phyloP scores from a whole-genome alignment of 208 protist species.

The Jaenimonas drosophilae region DNA sequence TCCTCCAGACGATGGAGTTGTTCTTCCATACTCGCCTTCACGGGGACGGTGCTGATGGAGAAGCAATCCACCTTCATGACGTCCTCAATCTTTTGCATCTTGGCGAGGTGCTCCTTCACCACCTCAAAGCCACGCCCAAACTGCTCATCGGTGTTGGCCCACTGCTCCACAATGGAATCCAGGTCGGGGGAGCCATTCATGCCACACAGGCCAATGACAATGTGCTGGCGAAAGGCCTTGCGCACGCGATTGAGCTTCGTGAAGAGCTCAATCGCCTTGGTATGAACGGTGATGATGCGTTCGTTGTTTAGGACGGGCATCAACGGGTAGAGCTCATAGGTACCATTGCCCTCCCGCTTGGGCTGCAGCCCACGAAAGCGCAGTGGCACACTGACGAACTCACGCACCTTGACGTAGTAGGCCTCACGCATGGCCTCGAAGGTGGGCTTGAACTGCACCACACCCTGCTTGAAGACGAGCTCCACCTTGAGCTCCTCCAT shows the following conservation, averaged over 20 bases:
- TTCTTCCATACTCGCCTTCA: slow-evolving; percentile 91
- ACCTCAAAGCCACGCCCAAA: slow-evolving; percentile 84
- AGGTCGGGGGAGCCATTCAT: slow-evolving; percentile 81
- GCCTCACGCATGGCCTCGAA: slow-evolving; percentile 91
- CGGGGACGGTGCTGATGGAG: slow-evolving; percentile 80
- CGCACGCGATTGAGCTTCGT: slow-evolving; percentile 77
- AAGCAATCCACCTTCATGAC: slow-evolving; percentile 91
- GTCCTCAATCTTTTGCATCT: slow-evolving; percentile 86
- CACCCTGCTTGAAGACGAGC: slow-evolving; percentile 89
- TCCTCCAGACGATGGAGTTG: slow-evolving; percentile 87
- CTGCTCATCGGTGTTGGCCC: slow-evolving; percentile 37
- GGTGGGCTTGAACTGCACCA: slow-evolving; percentile 90
- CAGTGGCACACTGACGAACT: slow-evolving; percentile 91
- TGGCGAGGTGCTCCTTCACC: slow-evolving; percentile 77
- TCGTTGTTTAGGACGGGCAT: slow-evolving; percentile 83
- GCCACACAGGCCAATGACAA: slow-evolving; percentile 85
- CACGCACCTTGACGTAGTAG: slow-evolving; percentile 93
- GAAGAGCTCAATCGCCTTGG: slow-evolving; percentile 90
- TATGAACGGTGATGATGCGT: slow-evolving; percentile 84
- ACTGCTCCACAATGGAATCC: slow-evolving; percentile 81
- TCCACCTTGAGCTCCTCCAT: slow-evolving; percentile 91
- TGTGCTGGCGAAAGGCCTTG: slow-evolving; percentile 77
- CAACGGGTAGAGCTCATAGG: slow-evolving; percentile 84
- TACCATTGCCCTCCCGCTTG: slow-evolving; percentile 41
- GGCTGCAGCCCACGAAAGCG: slow-evolving; percentile 89